These are phyloP conservation scores for Yamadazyma kitorensis DNA, from an alignment of 805 yeast species.

Conservation along the genomic window DNA sequence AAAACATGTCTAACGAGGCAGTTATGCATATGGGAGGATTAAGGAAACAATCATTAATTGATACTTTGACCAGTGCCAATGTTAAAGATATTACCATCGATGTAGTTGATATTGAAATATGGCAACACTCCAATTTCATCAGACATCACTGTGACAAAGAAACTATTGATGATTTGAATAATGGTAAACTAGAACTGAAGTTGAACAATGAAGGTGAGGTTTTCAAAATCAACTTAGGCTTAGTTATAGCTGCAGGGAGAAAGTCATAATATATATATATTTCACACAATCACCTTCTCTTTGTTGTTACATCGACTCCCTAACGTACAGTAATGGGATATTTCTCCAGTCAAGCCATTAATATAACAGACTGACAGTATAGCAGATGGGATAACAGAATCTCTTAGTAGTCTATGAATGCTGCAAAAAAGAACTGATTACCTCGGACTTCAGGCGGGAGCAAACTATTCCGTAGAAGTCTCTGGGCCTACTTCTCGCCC, in stretches of 20 bases:
- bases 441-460: too few species aligned
- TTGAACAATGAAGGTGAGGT: constrained; percentile 9
- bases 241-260: constrained; percentile 27
- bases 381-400: too few species aligned
- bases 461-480: too few species aligned
- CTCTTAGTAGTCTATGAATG: too few species aligned
- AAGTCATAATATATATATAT: too few species aligned
- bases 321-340: too few species aligned
- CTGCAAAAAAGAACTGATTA: too few species aligned
- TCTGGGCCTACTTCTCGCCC: too few species aligned
- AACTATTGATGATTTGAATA: constrained; percentile 11
- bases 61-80: constrained; percentile 20
- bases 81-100: constrained; percentile 19
- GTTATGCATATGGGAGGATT: constrained; percentile 34
- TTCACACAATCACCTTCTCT: too few species aligned
- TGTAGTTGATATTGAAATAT: constrained; percentile 9
- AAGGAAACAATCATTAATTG: constrained; percentile 19
- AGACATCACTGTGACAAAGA: constrained; percentile 19
- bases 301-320: too few species aligned
- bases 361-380: too few species aligned
- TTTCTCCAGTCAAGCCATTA: too few species aligned
- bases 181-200: constrained; percentile 15
- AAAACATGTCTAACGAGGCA: constrained; percentile 6
- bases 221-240: constrained; percentile 17
- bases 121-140: constrained; percentile 26